Base-by-base conservation (phyloP, 805 yeast genomes). In the Lipomyces chichibuensis region DNA sequence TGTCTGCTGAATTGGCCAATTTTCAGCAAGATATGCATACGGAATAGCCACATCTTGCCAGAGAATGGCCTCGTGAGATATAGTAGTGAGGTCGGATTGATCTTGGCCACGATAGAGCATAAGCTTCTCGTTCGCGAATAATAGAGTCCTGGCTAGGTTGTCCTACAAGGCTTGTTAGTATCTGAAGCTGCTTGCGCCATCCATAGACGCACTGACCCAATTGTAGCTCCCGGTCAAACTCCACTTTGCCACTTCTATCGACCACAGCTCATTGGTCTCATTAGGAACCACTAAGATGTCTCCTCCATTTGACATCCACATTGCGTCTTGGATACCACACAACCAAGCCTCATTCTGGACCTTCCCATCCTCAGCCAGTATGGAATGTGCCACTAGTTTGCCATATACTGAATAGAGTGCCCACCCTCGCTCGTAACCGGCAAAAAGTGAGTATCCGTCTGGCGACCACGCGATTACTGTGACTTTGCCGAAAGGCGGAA, bases 11-110 rank as follows among this genome's bases (percentile, higher is more conserved):
- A 85, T 78, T 3, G 82, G 82, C 77, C 80, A 76, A 72, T 83
- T 83, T 37, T 77, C 79, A 3, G 84, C 76, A 54, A 79, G 76
- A 67, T 85, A 85, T 27, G 75, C 71, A 2, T 82, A 73, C 0
- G 88, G 87, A 17, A 85, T 69, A 59, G 80, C 77, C 43, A 83
- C 78, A n/a, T 76, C 78, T 39, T 80, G 74, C 88, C 88, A 85
- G 17, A 80, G 75, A 60, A 78, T 77, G 0, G 83, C 79, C 59
- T 83, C 85, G 66, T 74, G 79, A 71, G 75, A 80, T 69, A 76
- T 82, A 66, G 76, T 82, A 74, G 76, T 80, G 66, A 70, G 74
- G 62, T 71, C 79, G 2, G 81, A 76, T 67, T 82, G 84, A 56
- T 82, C 84, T 53, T 77, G 82, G 13, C 85, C 87, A 64, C 82